Base-by-base conservation (phyloP, 2,329 filamentous ascomycete species). In the Phyllosticta citrichinensis region DNA sequence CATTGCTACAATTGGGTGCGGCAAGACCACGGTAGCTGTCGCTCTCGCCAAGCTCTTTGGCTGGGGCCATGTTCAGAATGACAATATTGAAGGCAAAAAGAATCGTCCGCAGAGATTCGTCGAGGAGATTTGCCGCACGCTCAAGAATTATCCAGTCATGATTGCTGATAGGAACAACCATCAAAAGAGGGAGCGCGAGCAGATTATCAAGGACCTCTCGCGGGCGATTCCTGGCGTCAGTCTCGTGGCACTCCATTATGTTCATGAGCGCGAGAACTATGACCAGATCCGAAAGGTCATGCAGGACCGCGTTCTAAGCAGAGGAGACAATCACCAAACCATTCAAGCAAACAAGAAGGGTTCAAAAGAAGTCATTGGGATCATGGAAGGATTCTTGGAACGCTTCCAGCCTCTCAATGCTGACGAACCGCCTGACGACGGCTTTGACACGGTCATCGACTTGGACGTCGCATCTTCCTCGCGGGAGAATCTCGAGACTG, bases 261-360 rank as follows among this genome's bases (percentile, higher is more conserved):
- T 89, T 6, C 94, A 97, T 69, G 84, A 91, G 62, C 78, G 74
- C 19, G 68, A 77, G 50, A 77, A 90, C 65, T 82, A 94, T 8
- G 81, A 88, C 56, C 79, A 83, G 33, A 89, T 97, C 64, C 83
- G 89, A 53, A 78, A 83, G 61, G 80, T 93, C 25, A 96, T 91
- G 0, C 86, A 84, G 62, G 82, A 86, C 64, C 86, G 94, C 56
- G 90, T 99, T 0, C 77, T 97, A 20, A 81, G 84, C 5, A 87
- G 94, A 22, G 94, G 94, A 14, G 91, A 99, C 73, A 97, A 97
- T 69, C 94, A 99, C 73, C 94, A 99, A 75, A 99, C 94, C 0
- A 97, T 99, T 63, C 91, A 94, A 69, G 92, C 93, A 11, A 80
- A 77, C n/a, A 87, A 84, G 54, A 87, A 89, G 61, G 83, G 87